Evolutionary conservation across 2,329 filamentous ascomycete genomes (phyloP).

Genomic region (Aureobasidium sp.): DNA sequence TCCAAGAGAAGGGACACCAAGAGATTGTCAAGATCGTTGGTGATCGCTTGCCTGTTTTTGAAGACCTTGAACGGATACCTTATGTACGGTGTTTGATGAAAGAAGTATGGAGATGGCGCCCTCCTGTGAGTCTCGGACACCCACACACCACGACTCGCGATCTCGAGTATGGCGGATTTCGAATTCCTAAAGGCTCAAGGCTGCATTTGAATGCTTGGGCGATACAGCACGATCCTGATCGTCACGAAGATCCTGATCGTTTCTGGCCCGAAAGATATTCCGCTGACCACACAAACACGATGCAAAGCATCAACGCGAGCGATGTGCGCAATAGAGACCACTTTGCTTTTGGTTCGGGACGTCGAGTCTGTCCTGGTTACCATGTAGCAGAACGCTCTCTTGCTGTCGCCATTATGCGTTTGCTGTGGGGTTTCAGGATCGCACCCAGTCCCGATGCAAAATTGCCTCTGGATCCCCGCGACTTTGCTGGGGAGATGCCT

Average conservation of each 20-base stretch:
- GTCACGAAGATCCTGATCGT: conserved; percentile 22
- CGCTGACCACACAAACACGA: conserved; percentile 19
- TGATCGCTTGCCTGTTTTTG: conserved; percentile 15
- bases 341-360: conserved; percentile 28
- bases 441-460: not conserved
- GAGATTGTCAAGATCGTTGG: conserved; percentile 26
- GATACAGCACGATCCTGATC: conserved; percentile 24
- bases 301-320: conserved; percentile 23
- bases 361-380: conserved; percentile 28
- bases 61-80: conserved; percentile 37
- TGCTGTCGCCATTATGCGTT: conserved; percentile 27
- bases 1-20: conserved; percentile 23
- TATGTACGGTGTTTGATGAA: conserved; percentile 48
- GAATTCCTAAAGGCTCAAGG: conserved; percentile 28
- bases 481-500: conserved; percentile 1
- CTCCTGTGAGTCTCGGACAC: conserved; percentile 35
- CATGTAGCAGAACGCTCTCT: conserved; percentile 30
- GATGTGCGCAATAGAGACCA: conserved; percentile 28
- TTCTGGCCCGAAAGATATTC: conserved; percentile 22
- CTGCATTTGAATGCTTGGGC: conserved; percentile 24
- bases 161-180: conserved; percentile 29
- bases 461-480: not conserved
- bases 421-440: conserved; percentile 28
- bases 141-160: conserved; percentile 28
- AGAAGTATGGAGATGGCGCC: conserved; percentile 49